A percentile compares a stretch with the other conserved stretches of the same genome.
These are phyloP conservation scores for Aspergillus brunneoviolaceus DNA, from an alignment of 2,329 filamentous ascomycete species.

Conservation along the genomic window DNA sequence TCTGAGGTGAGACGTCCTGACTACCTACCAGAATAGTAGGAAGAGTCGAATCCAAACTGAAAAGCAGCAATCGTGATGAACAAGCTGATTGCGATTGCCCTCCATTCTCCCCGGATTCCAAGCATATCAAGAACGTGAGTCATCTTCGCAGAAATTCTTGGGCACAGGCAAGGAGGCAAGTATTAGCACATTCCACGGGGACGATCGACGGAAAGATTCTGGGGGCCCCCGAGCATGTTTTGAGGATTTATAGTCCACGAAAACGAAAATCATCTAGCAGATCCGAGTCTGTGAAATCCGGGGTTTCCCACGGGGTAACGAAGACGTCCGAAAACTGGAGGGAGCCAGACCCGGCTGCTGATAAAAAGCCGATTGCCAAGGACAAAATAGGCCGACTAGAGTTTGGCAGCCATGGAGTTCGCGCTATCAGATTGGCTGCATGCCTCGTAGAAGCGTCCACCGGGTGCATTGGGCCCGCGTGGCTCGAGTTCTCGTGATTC, in stretches of 20 bases:
- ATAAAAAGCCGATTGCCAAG: background rate
- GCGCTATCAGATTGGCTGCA: no score
- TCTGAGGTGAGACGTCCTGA: background rate
- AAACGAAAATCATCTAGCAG: no score
- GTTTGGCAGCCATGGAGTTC: background rate
- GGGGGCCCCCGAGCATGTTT: no score
- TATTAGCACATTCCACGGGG: no score
- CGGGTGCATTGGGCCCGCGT: no score
- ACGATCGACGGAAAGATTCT: no score
- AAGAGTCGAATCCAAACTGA: constrained; percentile 5
- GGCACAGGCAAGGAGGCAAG: background rate
- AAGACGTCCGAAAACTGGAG: background rate
- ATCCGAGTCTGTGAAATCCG: no score
- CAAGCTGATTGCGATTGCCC: constrained; percentile 4
- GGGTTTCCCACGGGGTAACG: no score
- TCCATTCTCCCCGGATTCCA: constrained; percentile 1
- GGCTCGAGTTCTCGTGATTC: no score
- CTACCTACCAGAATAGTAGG: constrained; percentile 3
- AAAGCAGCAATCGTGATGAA: constrained; percentile 2
- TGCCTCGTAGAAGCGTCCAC: no score
- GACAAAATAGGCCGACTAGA: background rate
- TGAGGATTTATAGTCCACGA: no score
- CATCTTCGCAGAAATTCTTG: background rate
- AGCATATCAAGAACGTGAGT: background rate
- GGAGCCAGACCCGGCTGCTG: background rate